phyloP scores from a whole-genome alignment of 2,329 filamentous ascomycete species.

The Aspergillus caelatus region DNA sequence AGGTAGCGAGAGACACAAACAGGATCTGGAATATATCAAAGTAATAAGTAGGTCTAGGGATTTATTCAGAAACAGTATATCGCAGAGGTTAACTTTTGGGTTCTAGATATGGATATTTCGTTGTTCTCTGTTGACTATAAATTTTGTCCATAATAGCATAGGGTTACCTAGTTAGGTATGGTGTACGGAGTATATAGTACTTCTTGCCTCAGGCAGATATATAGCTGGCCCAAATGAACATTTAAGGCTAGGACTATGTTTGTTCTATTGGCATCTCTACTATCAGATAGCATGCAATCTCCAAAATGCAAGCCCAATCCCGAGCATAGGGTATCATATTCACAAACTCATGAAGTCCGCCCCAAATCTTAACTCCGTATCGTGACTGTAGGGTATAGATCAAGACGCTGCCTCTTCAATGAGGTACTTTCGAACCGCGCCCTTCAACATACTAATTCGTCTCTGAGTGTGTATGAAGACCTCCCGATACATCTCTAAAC shows the following conservation, averaged over 20 bases:
- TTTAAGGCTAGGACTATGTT: not conserved
- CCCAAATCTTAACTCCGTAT: not conserved
- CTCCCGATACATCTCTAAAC: constrained; percentile 80
- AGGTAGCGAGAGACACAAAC: not conserved
- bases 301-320: not conserved
- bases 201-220: not conserved
- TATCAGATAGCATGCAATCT: not conserved
- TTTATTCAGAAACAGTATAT: not conserved
- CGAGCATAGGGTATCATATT: constrained; percentile 11
- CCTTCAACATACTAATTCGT: constrained; percentile 67
- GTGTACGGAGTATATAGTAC: too few species aligned
- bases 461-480: constrained; percentile 83
- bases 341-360: not conserved
- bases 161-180: too few species aligned
- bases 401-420: constrained; percentile 39
- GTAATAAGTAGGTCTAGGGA: not conserved
- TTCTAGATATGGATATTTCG: not conserved
- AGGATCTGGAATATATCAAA: not conserved
- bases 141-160: too few species aligned
- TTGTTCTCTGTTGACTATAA: too few species aligned
- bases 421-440: constrained; percentile 62
- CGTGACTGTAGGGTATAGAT: not conserved
- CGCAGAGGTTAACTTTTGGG: not conserved
- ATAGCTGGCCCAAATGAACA: not conserved
- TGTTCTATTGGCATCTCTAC: not conserved